A percentile compares a stretch with the other conserved stretches of the same genome.
These are phyloP conservation scores for Otatea glauca DNA, from an alignment of 176 grass and related monocot species.

Conservation along the genomic window DNA sequence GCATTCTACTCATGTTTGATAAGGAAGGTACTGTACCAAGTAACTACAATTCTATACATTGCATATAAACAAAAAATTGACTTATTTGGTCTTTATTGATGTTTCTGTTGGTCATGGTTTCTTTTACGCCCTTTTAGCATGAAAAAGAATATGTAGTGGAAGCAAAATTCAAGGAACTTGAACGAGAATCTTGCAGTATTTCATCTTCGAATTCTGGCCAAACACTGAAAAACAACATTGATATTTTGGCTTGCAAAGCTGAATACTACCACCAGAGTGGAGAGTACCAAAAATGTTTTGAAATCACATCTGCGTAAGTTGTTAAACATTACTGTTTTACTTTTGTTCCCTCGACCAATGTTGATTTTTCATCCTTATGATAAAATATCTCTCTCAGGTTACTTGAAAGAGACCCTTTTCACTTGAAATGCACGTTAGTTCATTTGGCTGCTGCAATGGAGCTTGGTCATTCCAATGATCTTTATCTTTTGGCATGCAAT, in stretches of 20 bases:
- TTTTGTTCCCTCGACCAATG: slow-evolving; percentile 19
- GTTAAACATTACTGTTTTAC: slow-evolving; percentile 27
- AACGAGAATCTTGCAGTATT: slow-evolving; percentile 67
- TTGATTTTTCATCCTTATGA: slow-evolving; percentile 21
- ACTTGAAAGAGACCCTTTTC: slow-evolving; percentile 96
- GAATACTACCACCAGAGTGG: slow-evolving; percentile 90
- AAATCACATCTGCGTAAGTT: slow-evolving; percentile 88
- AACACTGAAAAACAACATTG: slow-evolving; percentile 82
- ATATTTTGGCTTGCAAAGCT: slow-evolving; percentile 87
- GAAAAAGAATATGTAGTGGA: slow-evolving; percentile 86
- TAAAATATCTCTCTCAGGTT: slow-evolving; percentile 62
- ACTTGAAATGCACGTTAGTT: slow-evolving; percentile 89
- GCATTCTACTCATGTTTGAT: slow-evolving; percentile 90
- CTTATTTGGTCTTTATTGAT: slow-evolving; percentile 3
- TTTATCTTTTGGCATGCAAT: slow-evolving; percentile 92
- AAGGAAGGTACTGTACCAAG: slow-evolving; percentile 67
- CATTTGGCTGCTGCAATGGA: slow-evolving; percentile 93
- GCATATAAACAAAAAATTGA: not conserved
- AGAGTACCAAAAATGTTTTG: slow-evolving; percentile 95
- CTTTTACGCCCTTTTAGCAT: slow-evolving; percentile 61
- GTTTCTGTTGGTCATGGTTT: slow-evolving; percentile 37
- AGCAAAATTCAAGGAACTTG: slow-evolving; percentile 94
- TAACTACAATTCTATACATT: slow-evolving; percentile 18
- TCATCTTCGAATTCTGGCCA: slow-evolving; percentile 63
- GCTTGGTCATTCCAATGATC: slow-evolving; percentile 92